Evolutionary conservation across 2,329 filamentous ascomycete species (phyloP), one percentile per base, ranked within the genome.

Genomic region (Fusarium mexicanum): DNA sequence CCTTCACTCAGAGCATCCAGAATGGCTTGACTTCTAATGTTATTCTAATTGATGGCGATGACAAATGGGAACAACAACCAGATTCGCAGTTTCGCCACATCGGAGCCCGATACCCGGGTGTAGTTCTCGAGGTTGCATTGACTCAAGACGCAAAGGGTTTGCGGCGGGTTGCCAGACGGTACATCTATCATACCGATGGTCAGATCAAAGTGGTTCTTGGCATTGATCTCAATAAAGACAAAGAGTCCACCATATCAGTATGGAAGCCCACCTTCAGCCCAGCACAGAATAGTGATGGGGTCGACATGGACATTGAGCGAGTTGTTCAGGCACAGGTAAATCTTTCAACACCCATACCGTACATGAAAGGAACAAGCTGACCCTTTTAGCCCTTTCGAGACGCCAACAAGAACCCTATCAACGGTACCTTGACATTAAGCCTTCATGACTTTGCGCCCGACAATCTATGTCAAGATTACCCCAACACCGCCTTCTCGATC

Each of bases 211-310:
- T 43, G 0, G 40, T 43, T 43, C 40, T 43, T 43, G 3, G 22
- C 0, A 43, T 43, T 17, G 22, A 43, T 43, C 22, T 43, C 14
- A 43, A 43, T 3, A 0, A 43, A 17, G 1, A 24, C 0, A 43
- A 43, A 43, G 22, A 24, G 8, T 43, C 22, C 14, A 43, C 40
- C 2, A 43, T 16, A 43, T 43, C 40, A n/a, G 22, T 43, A 0
- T 43, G 13, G 40, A 43, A 43, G 8, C 22, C 40, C 5, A 43
- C 14, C 13, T 24, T 24, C 8, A 43, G 4, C 8, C 22, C 13
- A 24, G 0, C 2, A 0, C 40, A 17, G 4, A 1, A 43, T n/a
- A 3, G 0, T n/a, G 3, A 43, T n/a, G 22, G 0, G 0, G 13
- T 43, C 3, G 8, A n/a, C 0, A 43, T 24, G 22, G 41, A 43